Percentiles rank a stretch among this genome's conserved stretches.
These are phyloP conservation scores for Globisporangium alternatum DNA, from an alignment of 352 stramenopile species.

Conservation along the genomic window DNA sequence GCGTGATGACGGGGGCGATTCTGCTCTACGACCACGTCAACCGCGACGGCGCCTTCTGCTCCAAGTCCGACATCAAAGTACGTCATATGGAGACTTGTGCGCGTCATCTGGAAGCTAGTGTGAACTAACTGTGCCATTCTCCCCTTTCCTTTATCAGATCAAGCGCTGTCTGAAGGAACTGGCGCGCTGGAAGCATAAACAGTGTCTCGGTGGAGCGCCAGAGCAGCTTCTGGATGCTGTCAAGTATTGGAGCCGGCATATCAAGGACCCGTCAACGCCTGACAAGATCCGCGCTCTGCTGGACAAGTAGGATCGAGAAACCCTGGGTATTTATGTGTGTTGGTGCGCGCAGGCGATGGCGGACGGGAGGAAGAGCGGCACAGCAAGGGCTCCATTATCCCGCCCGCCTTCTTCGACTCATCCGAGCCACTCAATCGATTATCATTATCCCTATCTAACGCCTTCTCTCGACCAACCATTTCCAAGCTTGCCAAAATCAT, in stretches of 20 bases:
- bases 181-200: slow-evolving; percentile 29
- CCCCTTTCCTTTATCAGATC: slow-evolving; percentile 31
- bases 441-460: background rate
- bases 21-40: slow-evolving; percentile 57
- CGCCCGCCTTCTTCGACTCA: background rate
- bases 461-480: background rate
- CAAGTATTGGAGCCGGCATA: slow-evolving; percentile 54
- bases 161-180: slow-evolving; percentile 60
- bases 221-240: slow-evolving; percentile 43
- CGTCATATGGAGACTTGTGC: background rate
- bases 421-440: background rate
- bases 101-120: background rate
- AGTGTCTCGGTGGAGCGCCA: slow-evolving; percentile 21
- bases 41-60: slow-evolving; percentile 41
- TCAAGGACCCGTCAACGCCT: slow-evolving; percentile 45
- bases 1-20: slow-evolving; percentile 53
- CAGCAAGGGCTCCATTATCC: background rate
- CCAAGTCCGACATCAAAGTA: slow-evolving; percentile 61
- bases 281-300: slow-evolving; percentile 45
- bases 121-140: background rate
- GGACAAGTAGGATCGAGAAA: slow-evolving; percentile 13
- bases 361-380: too few relatives aligned
- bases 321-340: slow-evolving; percentile 7
- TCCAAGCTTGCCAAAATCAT: background rate
- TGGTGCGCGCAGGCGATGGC: background rate